Conservation (phyloP, 148 eudicot species). For the Nepenthes mirabilis region DNA sequence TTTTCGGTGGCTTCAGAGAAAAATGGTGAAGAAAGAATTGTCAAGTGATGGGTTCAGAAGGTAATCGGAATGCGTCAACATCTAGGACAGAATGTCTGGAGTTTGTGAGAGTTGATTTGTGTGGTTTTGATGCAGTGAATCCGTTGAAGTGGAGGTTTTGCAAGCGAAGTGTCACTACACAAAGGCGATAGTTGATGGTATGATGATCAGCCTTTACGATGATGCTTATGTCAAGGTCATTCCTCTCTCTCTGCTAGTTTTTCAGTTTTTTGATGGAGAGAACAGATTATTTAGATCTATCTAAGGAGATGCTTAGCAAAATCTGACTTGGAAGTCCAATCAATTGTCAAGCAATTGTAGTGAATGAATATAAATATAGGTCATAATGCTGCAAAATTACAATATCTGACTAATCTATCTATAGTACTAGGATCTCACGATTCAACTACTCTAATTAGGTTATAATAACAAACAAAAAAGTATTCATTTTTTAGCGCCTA, state of each 20-base stretch:
- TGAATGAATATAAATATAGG: no score
- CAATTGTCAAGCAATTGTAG: no score
- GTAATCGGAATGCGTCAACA: constrained; percentile 1
- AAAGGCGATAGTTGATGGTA: constrained; percentile 19
- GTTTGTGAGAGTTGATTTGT: background rate
- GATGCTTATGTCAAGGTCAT: constrained; percentile 17
- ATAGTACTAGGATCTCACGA: no score
- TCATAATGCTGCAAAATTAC: no score
- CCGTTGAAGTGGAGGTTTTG: constrained; percentile 7
- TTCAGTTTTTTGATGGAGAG: no score
- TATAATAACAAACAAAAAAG: no score
- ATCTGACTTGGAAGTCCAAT: no score
- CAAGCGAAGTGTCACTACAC: constrained; percentile 20
- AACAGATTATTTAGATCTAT: no score
- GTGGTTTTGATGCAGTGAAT: background rate
- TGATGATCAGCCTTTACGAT: constrained; percentile 8
- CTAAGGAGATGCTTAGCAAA: no score
- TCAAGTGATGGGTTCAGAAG: background rate
- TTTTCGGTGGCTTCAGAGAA: constrained; percentile 1
- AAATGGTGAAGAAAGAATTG: background rate
- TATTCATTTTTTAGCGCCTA: no score
- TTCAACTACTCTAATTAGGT: no score
- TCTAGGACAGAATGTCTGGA: background rate
- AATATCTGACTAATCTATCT: no score
- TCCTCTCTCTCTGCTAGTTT: background rate